Conservation (phyloP, 2,329 filamentous ascomycete genomes). For the Arthrobotrys conoides region DNA sequence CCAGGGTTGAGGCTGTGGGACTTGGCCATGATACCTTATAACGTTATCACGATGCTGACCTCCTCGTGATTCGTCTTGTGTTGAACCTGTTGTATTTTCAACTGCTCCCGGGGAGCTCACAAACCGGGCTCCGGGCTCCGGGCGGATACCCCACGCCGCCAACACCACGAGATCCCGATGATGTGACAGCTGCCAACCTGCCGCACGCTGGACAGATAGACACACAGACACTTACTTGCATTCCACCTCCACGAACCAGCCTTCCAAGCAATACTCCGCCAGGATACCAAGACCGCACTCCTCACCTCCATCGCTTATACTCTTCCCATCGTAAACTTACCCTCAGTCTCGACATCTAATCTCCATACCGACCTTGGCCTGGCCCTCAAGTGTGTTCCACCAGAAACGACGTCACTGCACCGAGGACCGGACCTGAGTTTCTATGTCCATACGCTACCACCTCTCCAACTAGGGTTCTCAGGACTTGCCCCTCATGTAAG, state of each 20-base stretch:
- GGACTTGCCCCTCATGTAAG: constrained; percentile 60
- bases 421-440: constrained; percentile 15
- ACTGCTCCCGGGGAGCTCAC: neutral
- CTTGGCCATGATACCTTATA: constrained; percentile 30
- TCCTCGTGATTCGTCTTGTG: neutral
- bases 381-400: neutral
- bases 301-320: constrained; percentile 13
- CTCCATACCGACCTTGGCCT: neutral
- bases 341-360: constrained; percentile 7
- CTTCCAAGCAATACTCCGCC: constrained; percentile 1
- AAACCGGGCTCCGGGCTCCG: neutral
- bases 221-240: constrained; percentile 7
- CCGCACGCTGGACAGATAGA: neutral
- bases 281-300: constrained; percentile 9
- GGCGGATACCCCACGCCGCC: constrained; percentile 39
- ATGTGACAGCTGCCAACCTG: constrained; percentile 23
- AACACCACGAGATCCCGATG: constrained; percentile 39
- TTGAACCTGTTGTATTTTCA: constrained; percentile 20
- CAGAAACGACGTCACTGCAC: constrained; percentile 25
- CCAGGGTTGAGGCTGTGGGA: constrained; percentile 16
- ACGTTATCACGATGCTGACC: neutral
- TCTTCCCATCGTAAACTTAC: neutral
- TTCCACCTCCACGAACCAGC: constrained; percentile 17
- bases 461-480: constrained; percentile 43
- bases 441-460: constrained; percentile 39